Percentiles rank a stretch among this genome's conserved stretches.
These are phyloP conservation scores for Lithospermum erythrorhizon DNA, from an alignment of 257 asterid genomes.

Conservation along the genomic window DNA sequence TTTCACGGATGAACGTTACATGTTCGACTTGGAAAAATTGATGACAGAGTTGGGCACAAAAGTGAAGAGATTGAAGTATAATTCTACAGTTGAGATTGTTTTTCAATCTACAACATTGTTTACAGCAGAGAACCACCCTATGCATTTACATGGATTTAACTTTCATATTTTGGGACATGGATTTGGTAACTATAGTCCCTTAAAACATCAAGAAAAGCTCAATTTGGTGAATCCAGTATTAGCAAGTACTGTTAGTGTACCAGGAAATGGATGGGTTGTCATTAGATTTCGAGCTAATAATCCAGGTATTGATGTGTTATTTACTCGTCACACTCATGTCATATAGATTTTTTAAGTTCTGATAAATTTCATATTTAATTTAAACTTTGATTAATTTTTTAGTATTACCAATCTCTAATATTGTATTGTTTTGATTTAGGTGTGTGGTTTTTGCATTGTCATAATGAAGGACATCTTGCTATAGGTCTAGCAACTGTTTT, in stretches of 20 bases:
- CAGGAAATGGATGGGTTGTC: slow-evolving; percentile 45
- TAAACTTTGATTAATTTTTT: no score
- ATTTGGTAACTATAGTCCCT: slow-evolving; percentile 28
- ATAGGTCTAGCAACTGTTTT: slow-evolving; percentile 9
- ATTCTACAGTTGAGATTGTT: slow-evolving; percentile 32
- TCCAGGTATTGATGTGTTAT: slow-evolving; percentile 21
- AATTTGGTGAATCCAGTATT: slow-evolving; percentile 39
- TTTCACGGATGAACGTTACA: slow-evolving; percentile 17
- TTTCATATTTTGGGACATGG: slow-evolving; percentile 41
- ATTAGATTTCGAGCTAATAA: slow-evolving; percentile 37
- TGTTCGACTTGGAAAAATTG: slow-evolving; percentile 14
- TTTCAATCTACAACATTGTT: slow-evolving; percentile 36
- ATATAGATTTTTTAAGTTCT: no score
- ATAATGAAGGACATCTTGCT: slow-evolving; percentile 6
- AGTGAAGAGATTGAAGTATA: slow-evolving; percentile 14
- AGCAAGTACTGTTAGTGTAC: slow-evolving; percentile 34
- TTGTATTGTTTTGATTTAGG: slow-evolving; percentile 1
- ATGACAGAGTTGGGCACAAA: slow-evolving; percentile 23
- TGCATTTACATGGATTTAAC: slow-evolving; percentile 41
- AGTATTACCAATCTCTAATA: no score
- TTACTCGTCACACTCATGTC: no score
- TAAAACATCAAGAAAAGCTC: slow-evolving; percentile 22
- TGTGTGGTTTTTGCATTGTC: slow-evolving; percentile 17
- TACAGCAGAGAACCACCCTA: slow-evolving; percentile 32
- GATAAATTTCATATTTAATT: no score